Conservation (phyloP, 2,329 filamentous ascomycete genomes). For the Fusarium albidum region DNA sequence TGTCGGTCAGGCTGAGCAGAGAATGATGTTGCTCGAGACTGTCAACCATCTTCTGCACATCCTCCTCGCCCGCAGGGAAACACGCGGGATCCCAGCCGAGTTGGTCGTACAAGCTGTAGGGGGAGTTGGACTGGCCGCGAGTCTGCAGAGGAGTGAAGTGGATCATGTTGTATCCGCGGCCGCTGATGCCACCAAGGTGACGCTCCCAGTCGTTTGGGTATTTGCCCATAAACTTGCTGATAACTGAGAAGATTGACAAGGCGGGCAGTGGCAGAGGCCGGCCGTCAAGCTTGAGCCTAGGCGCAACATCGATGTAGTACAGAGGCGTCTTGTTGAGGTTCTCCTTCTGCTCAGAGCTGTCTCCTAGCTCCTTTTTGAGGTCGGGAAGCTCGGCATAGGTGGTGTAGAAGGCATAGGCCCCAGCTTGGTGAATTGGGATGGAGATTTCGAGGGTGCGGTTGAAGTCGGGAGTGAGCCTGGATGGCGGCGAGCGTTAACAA, state of each 20-base stretch:
- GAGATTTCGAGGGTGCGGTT: conserved; percentile 91
- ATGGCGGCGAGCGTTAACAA: conserved; percentile 22
- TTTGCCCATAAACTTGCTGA: conserved; percentile 98
- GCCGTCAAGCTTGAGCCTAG: conserved; percentile 77
- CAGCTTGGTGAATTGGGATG: conserved; percentile 81
- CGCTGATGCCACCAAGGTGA: conserved; percentile 86
- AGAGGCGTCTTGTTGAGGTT: conserved; percentile 72
- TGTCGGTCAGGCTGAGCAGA: conserved; percentile 89
- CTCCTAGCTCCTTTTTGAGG: conserved; percentile 49
- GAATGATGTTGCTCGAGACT: conserved; percentile 87
- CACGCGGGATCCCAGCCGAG: conserved; percentile 81
- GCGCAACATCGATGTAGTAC: conserved; percentile 95
- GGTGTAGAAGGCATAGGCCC: conserved; percentile 93
- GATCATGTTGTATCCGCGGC: conserved; percentile 97
- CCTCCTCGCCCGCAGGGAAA: conserved; percentile 86
- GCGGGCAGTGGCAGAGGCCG: conserved; percentile 82
- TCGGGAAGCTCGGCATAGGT: conserved; percentile 89
- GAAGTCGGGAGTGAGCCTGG: conserved; percentile 88
- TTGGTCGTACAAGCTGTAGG: conserved; percentile 96
- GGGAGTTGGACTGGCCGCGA: conserved; percentile 90
- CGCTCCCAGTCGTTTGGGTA: conserved; percentile 91
- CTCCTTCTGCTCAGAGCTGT: conserved; percentile 44
- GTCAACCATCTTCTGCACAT: conserved; percentile 78
- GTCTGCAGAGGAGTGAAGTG: conserved; percentile 96
- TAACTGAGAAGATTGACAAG: conserved; percentile 88